These are phyloP conservation scores for Monilinia aucupariae DNA, from an alignment of 2,329 filamentous ascomycete genomes.

Conservation along the genomic window DNA sequence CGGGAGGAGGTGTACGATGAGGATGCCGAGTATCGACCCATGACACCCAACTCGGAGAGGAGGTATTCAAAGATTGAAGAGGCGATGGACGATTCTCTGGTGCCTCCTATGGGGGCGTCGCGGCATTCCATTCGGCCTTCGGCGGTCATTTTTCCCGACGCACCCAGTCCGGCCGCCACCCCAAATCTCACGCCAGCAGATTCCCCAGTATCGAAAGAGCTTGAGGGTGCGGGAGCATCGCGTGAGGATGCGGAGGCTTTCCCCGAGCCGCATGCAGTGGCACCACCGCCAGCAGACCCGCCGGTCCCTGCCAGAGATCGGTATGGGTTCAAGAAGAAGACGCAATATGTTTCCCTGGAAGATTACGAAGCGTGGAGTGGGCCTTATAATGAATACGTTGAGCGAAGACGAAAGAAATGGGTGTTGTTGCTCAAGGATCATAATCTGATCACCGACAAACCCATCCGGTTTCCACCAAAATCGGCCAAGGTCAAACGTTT, in stretches of 20 bases:
- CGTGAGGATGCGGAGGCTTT: slow-evolving; percentile 19
- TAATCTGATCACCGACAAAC: slow-evolving; percentile 64
- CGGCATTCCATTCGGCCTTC: slow-evolving; percentile 37
- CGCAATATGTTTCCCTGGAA: slow-evolving; percentile 67
- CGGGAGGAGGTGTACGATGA: not conserved
- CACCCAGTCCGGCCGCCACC: slow-evolving; percentile 42
- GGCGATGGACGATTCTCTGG: slow-evolving; percentile 27
- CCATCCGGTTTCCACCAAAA: slow-evolving; percentile 71
- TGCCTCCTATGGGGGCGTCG: slow-evolving; percentile 13
- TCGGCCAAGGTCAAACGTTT: slow-evolving; percentile 84
- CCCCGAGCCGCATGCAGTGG: slow-evolving; percentile 12
- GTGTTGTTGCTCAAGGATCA: slow-evolving; percentile 68
- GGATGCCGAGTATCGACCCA: slow-evolving; percentile 19
- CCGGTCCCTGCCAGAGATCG: slow-evolving; percentile 54
- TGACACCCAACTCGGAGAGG: slow-evolving; percentile 25
- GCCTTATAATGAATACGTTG: slow-evolving; percentile 69
- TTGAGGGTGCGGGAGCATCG: slow-evolving; percentile 17
- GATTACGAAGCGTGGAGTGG: slow-evolving; percentile 80
- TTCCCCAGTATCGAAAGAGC: slow-evolving; percentile 2
- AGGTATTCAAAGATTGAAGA: slow-evolving; percentile 25
- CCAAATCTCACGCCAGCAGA: not conserved
- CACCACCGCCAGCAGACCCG: slow-evolving; percentile 19
- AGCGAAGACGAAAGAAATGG: slow-evolving; percentile 78
- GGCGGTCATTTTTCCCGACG: slow-evolving; percentile 35
- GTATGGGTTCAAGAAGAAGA: slow-evolving; percentile 89